phyloP scores from a whole-genome alignment of 2,329 filamentous ascomycete genomes.

The Tothia fuscella region DNA sequence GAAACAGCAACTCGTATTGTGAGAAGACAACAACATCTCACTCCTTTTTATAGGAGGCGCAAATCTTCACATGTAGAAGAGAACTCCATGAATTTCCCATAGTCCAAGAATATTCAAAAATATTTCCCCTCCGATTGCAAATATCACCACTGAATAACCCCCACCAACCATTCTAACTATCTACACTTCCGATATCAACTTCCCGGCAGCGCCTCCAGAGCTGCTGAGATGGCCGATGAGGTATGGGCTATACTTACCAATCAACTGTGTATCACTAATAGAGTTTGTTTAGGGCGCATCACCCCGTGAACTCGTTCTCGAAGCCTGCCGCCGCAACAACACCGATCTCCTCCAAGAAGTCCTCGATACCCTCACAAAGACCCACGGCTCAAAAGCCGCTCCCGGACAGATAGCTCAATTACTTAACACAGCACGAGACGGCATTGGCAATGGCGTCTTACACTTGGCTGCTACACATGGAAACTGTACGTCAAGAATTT shows the following conservation, averaged over 20 bases:
- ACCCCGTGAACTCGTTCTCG: constrained; percentile 72
- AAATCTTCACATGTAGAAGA: too few species aligned
- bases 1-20: too few species aligned
- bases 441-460: constrained; percentile 77
- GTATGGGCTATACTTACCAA: constrained; percentile 9
- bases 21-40: too few species aligned
- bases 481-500: constrained; percentile 60
- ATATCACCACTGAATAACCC: too few species aligned
- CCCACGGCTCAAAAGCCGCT: constrained; percentile 35
- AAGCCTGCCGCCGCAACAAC: constrained; percentile 90
- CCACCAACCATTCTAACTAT: too few species aligned
- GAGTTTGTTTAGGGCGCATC: constrained; percentile 83
- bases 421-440: constrained; percentile 75
- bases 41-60: too few species aligned
- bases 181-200: not conserved
- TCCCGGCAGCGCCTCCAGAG: not conserved
- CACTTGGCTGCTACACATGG: constrained; percentile 80
- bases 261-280: not conserved
- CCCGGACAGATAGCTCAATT: constrained; percentile 55
- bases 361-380: constrained; percentile 41
- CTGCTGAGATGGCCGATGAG: constrained; percentile 24
- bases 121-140: too few species aligned
- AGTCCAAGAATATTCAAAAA: too few species aligned
- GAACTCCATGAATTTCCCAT: too few species aligned
- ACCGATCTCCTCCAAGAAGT: constrained; percentile 69